Conservation (phyloP, 2,329 filamentous ascomycete species). For the Colletotrichum spaethianum region DNA sequence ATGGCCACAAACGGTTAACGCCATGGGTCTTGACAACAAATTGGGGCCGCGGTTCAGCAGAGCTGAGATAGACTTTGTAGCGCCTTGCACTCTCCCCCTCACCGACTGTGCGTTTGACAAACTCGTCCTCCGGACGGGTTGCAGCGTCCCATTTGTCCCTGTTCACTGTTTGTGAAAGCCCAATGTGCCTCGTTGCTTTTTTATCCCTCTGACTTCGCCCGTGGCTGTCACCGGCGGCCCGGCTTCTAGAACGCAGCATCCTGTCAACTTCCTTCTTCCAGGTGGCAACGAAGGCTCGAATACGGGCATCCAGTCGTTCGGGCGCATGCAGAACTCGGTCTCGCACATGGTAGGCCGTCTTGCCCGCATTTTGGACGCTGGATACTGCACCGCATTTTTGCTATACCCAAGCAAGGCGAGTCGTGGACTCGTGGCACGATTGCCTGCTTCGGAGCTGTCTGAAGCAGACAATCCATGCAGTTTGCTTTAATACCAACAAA, state of each 20-base stretch:
- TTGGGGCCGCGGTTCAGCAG: not conserved
- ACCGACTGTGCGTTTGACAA: constrained; percentile 19
- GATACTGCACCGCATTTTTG: not conserved
- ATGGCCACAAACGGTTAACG: not conserved
- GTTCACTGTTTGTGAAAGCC: not conserved
- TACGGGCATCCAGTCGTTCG: constrained; percentile 6
- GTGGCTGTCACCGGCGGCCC: constrained; percentile 12
- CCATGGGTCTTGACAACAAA: not conserved
- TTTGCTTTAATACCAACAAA: constrained; percentile 25
- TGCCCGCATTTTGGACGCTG: not conserved
- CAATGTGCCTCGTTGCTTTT: not conserved
- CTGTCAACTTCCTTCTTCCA: constrained; percentile 7
- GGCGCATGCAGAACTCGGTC: not conserved
- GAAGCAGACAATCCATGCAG: constrained; percentile 20
- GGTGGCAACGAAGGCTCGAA: constrained; percentile 6
- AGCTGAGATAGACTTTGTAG: constrained; percentile 13
- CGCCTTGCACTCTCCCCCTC: constrained; percentile 12
- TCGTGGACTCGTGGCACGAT: constrained; percentile 17
- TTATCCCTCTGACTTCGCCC: not conserved
- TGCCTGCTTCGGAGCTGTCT: not conserved
- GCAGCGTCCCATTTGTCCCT: constrained; percentile 17
- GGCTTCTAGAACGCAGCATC: constrained; percentile 35
- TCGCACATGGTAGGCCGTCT: not conserved
- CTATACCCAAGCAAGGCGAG: constrained; percentile 9
- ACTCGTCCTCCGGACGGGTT: constrained; percentile 24